Evolutionary conservation across 331 rosid genomes (phyloP), one percentile per base, ranked within the genome.

Genomic region (Phaseolus coccineus): DNA sequence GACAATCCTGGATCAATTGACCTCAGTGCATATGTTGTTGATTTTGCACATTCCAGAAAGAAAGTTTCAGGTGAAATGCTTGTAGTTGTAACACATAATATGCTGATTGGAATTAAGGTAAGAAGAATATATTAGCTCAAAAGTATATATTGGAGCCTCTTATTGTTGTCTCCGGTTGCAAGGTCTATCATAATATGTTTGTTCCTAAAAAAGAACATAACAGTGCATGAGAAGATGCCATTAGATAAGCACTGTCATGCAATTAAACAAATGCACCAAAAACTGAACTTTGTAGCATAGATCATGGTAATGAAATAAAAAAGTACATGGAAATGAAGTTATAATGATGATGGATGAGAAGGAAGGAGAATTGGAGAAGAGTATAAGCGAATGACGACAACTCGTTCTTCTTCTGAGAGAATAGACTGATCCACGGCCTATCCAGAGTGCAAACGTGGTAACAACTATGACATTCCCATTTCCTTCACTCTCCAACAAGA

Each of bases 111-210:
- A 19, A 19, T 19, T 19, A 19, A 19, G 22, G 22, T 19, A 19
- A 19, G 22, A 19, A 19, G 22, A 19, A 19, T 19, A 19, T 19
- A 19, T 19, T 19, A 19, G 22, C 22, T 19, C 22, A 19, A 19
- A 19, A 19, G 22, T 19, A 19, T 19, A 19, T 19, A 19, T 19
- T 19, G 22, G 22, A 19, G 22, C 22, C 22, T 19, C 22, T 94
- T 94, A 73, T 92, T 94, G 89, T 94, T 94, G 88, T 91, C 92
- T 35, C 98, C 98, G 10, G 98, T 94, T 39, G 97, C 97, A 80
- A 94, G 98, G 37, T 94, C 97, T 69, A 94, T 94, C 98, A 94
- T 94, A 5, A 94, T 94, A 85, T 94, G 97, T 83, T 92, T 94
- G 91, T 94, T 94, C 82, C 97, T 84, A 69, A 90, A 89, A 86